phyloP scores from a whole-genome alignment of 306 rosid species.

The Pueraria montana region DNA sequence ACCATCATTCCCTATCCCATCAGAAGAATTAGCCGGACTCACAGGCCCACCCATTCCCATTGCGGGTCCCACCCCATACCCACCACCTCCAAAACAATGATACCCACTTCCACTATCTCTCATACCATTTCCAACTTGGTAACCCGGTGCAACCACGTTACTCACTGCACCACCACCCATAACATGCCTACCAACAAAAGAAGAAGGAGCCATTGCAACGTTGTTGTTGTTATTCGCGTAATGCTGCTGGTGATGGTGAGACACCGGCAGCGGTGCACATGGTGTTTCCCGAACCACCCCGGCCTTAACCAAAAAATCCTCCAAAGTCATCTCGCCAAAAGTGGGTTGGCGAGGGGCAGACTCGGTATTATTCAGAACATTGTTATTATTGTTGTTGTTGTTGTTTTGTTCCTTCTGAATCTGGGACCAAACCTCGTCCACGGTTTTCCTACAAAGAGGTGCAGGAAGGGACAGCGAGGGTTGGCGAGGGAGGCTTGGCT shows the following conservation, averaged over 20 bases:
- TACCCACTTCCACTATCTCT: slow-evolving; percentile 57
- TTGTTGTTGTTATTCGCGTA: neutral
- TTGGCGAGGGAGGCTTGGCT: slow-evolving; percentile 74
- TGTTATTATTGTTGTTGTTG: slow-evolving; percentile 9
- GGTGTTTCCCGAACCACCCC: slow-evolving; percentile 75
- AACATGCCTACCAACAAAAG: slow-evolving; percentile 55
- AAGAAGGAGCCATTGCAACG: slow-evolving; percentile 52
- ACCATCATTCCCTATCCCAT: slow-evolving; percentile 69
- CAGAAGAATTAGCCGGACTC: slow-evolving; percentile 75
- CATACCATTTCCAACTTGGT: slow-evolving; percentile 59
- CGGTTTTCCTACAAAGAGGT: slow-evolving; percentile 83
- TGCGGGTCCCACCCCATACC: slow-evolving; percentile 53
- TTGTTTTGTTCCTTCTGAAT: slow-evolving; percentile 60
- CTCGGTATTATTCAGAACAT: slow-evolving; percentile 57
- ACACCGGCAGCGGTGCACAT: neutral
- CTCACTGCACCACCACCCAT: slow-evolving; percentile 42
- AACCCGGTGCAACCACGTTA: slow-evolving; percentile 49
- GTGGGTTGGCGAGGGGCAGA: slow-evolving; percentile 77
- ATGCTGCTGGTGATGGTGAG: slow-evolving; percentile 36
- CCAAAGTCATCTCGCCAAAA: slow-evolving; percentile 93
- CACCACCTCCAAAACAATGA: slow-evolving; percentile 61
- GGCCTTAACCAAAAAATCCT: slow-evolving; percentile 90
- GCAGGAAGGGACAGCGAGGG: slow-evolving; percentile 82
- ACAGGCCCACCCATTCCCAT: slow-evolving; percentile 61
- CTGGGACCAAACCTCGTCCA: slow-evolving; percentile 96